These are phyloP conservation scores for Teunomyces barrocoloradensis DNA, from an alignment of 805 yeast genomes.

Conservation along the genomic window DNA sequence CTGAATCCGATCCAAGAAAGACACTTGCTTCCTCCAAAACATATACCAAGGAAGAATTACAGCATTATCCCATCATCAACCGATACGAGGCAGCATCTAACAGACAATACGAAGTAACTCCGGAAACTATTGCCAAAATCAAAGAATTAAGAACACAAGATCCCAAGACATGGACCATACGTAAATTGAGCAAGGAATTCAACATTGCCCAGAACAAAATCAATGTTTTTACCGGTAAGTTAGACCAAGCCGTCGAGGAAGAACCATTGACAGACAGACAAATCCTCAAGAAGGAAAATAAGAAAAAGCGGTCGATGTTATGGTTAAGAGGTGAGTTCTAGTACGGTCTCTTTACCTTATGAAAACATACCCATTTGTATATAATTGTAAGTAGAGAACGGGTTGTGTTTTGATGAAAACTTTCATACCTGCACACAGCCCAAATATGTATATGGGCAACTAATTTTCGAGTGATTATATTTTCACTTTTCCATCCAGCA, in stretches of 20 bases:
- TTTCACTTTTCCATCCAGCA: background rate
- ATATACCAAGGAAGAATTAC: constrained; percentile 33
- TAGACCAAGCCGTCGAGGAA: constrained; percentile 11
- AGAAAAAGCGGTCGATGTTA: constrained; percentile 53
- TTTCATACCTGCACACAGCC: background rate
- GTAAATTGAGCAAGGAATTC: constrained; percentile 58
- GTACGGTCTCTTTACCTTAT: no score
- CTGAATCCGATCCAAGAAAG: constrained; percentile 57
- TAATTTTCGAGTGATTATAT: no score
- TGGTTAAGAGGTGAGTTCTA: constrained; percentile 63
- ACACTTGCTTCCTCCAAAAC: constrained; percentile 28
- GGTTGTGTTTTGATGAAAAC: background rate
- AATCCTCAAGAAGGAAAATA: constrained; percentile 50
- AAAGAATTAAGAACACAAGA: constrained; percentile 51
- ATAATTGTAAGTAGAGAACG: background rate
- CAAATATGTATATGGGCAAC: no score
- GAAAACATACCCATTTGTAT: background rate
- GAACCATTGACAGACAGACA: constrained; percentile 49
- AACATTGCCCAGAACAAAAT: constrained; percentile 42
- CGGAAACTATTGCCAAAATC: constrained; percentile 57
- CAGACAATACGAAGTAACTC: constrained; percentile 54
- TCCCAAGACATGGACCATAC: constrained; percentile 63
- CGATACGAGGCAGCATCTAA: constrained; percentile 32
- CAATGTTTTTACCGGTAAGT: constrained; percentile 43
- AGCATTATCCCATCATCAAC: constrained; percentile 41